Conservation (phyloP, 148 eudicot genomes). For the Pharnaceum exiguum region DNA sequence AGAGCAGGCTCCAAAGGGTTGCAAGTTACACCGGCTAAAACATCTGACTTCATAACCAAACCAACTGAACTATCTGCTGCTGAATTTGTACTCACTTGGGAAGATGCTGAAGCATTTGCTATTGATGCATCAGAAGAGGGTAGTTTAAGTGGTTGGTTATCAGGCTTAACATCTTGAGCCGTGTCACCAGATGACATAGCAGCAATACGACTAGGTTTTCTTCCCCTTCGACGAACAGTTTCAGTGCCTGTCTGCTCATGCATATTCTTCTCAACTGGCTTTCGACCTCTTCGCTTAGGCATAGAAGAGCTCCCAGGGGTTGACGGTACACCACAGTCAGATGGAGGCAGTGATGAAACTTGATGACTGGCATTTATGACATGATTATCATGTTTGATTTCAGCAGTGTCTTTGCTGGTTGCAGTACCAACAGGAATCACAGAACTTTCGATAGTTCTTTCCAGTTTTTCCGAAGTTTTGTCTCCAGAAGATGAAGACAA, state of each 20-base stretch:
- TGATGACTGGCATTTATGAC: conserved; percentile 27
- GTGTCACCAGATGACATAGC: conserved; percentile 16
- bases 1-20: conserved; percentile 1
- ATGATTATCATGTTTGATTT: conserved; percentile 25
- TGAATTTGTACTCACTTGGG: background rate
- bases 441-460: conserved; percentile 18
- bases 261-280: conserved; percentile 2
- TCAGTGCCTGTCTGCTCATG: conserved; percentile 21
- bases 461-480: conserved; percentile 10
- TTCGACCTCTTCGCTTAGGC: conserved; percentile 26
- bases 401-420: conserved; percentile 27
- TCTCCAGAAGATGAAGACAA: conserved; percentile 24
- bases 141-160: conserved; percentile 14
- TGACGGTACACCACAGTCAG: conserved; percentile 8
- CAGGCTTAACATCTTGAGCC: conserved; percentile 17
- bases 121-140: conserved; percentile 8
- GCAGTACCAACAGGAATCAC: conserved; percentile 16
- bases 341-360: conserved; percentile 22
- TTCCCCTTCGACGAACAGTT: conserved; percentile 34
- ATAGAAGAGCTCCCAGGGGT: conserved; percentile 13
- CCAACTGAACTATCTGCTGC: conserved; percentile 1
- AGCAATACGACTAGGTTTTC: conserved; percentile 28
- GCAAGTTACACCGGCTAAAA: background rate
- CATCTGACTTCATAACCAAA: conserved; percentile 10
- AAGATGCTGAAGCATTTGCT: background rate